These are phyloP conservation scores for Dictyostelium brefeldianum DNA, from an alignment of 78 protist species.

Conservation along the genomic window DNA sequence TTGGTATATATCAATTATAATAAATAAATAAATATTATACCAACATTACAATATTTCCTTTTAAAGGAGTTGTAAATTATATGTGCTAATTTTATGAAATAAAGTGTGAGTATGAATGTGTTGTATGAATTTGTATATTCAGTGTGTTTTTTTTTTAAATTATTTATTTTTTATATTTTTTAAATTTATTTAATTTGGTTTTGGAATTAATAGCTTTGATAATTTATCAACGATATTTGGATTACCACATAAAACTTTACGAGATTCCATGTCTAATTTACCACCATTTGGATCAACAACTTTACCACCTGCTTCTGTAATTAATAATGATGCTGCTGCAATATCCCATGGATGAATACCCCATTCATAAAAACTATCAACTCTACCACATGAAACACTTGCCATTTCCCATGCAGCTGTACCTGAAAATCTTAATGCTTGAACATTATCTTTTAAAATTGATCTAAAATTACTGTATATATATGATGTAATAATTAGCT, in stretches of 20 bases:
- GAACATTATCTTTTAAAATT: conserved; percentile 76
- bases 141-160: background rate
- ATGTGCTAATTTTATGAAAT: too few species aligned
- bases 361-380: conserved; percentile 79
- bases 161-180: background rate
- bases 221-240: conserved; percentile 33
- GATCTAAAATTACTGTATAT: conserved; percentile 44
- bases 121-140: background rate
- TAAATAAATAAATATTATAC: too few species aligned
- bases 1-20: too few species aligned
- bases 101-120: too few species aligned
- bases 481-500: too few species aligned
- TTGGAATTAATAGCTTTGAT: conserved; percentile 39
- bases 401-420: conserved; percentile 88
- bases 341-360: conserved; percentile 94
- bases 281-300: conserved; percentile 70
- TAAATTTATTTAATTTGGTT: conserved; percentile 15
- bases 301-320: conserved; percentile 92
- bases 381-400: conserved; percentile 86
- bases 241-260: conserved; percentile 68
- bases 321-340: conserved; percentile 87
- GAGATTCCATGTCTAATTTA: conserved; percentile 42
- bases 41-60: too few species aligned
- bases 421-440: conserved; percentile 83
- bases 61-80: too few species aligned